Base-by-base conservation (phyloP, 116 monocot genomes). In the Posidonia oceanica region DNA sequence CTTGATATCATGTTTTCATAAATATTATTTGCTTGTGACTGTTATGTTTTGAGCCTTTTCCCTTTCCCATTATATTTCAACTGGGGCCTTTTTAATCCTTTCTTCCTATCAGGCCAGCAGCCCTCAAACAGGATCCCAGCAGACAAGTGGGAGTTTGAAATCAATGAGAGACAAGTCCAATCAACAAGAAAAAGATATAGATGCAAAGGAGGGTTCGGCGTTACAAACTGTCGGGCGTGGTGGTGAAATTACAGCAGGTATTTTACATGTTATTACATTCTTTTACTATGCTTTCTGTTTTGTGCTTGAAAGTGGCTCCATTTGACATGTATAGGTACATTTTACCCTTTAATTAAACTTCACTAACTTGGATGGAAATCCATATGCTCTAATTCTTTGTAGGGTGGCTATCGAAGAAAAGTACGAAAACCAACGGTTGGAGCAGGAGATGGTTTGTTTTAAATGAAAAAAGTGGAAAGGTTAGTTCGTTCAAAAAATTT, bases 391-490 rank as follows among this genome's bases (percentile, higher is more conserved):
- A 66, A 41, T 66, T 69, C 52, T 36, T 55, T 54, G 42, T 60
- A 94, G 94, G 94, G 7, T 94, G 81, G 73, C 59, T 94, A 39
- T 68, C 86, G 71, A 94, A 94, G 75, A 94, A 81, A 74, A 94
- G 90, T 82, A 75, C 86, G 53, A 94, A 94, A 73, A 79, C 91
- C 58, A 91, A 80, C 76, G 88, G 86, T 38, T 94, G 94, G 94
- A 94, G 82, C 66, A 90, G 77, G 74, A 65, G 91, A 64, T 94
- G 94, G 94, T 94, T 94, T 83, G 94, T 94, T 71, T 83, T 94
- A 61, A 94, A 94, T 79, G 91, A 94, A 80, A 94, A 94, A 70
- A 88, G 77, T 81, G 91, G 94, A 79, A 94, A 94, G 82, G 94
- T 94, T 20, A 64, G 79, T 63, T 17, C 20, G 52, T 63, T 12